Base-by-base conservation (phyloP, 2,329 filamentous ascomycete genomes). In the Ophiostoma pallidulum region DNA sequence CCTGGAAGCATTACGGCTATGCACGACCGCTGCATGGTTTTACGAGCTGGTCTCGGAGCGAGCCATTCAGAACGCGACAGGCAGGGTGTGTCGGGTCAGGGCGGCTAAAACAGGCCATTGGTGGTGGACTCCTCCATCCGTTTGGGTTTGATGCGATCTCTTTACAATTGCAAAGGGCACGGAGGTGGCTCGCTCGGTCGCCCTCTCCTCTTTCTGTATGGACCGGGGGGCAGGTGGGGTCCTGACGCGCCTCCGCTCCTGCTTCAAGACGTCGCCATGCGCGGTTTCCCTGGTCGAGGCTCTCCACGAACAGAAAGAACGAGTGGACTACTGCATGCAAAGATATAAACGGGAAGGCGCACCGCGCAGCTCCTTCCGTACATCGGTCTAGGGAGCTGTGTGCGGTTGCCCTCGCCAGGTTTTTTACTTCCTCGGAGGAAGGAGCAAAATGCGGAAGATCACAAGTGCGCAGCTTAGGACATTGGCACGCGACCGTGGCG, bases 201-300 rank as follows among this genome's bases (percentile, higher is more conserved):
- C n/a, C 32, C 32, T 33, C 13, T 31, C 39, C 31, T 28, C 8
- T 4, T 33, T 31, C 19, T 41, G 43, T 33, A 41, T 47, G 48
- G 48, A 32, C 24, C n/a, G 6, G 31, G 24, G 49, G 48, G 45
- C 35, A 41, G 49, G 46, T 45, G 44, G 41, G 33, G 47, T 50
- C 43, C 45, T 40, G 50, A 54, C 52, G 50, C 52, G 52, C 47
- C n/a, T 46, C 44, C 38, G 50, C 47, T 51, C 49, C 46, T 49
- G 43, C 49, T 42, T 36, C 41, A 39, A 28, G 29, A 41, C 28
- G 24, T 24, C 24, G 33, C 20, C 47, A 44, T 37, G 47, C 48
- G 38, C 42, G 39, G 38, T 46, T 49, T 49, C 48, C 37, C 41
- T 45, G 26, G 18, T 41, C 26, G 31, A 20, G 10, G 22, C 13